Percentiles rank a stretch among this genome's conserved stretches.
Conservation (phyloP, 2,329 filamentous ascomycete species). For the Alternaria atra region DNA sequence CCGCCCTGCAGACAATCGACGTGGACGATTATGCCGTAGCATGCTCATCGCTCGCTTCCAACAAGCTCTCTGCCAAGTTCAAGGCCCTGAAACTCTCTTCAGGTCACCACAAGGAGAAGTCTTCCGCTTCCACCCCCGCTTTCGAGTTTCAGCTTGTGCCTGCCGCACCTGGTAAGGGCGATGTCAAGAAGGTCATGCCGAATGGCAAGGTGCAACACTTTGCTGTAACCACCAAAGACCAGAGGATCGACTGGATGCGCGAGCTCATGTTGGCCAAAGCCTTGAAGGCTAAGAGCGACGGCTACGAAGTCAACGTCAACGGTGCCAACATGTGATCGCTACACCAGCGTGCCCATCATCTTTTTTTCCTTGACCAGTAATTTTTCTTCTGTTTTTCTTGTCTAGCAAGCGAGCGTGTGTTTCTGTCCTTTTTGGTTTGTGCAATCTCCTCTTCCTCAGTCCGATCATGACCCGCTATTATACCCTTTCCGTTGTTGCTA, state of each 20-base stretch:
- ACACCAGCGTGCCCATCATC: not conserved
- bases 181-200: constrained; percentile 48
- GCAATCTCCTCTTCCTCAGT: constrained; percentile 17
- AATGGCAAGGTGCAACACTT: constrained; percentile 89
- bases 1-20: constrained; percentile 81
- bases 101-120: constrained; percentile 62
- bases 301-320: constrained; percentile 83
- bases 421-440: constrained; percentile 14
- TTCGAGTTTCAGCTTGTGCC: constrained; percentile 90
- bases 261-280: constrained; percentile 93
- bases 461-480: constrained; percentile 38
- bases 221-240: constrained; percentile 67
- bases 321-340: constrained; percentile 57
- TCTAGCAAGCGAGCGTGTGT: constrained; percentile 31
- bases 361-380: not conserved
- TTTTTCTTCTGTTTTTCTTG: constrained; percentile 7
- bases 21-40: constrained; percentile 89
- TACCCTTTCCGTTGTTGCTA: constrained; percentile 37
- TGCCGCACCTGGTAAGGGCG: constrained; percentile 61
- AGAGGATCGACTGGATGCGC: constrained; percentile 97
- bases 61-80: constrained; percentile 87
- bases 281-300: constrained; percentile 81
- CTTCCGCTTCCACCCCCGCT: constrained; percentile 65
- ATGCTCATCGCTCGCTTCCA: constrained; percentile 79
- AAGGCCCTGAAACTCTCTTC: constrained; percentile 73